phyloP scores from a whole-genome alignment of 768 basidiomycete genomes.

The Trametes cinnabarina region DNA sequence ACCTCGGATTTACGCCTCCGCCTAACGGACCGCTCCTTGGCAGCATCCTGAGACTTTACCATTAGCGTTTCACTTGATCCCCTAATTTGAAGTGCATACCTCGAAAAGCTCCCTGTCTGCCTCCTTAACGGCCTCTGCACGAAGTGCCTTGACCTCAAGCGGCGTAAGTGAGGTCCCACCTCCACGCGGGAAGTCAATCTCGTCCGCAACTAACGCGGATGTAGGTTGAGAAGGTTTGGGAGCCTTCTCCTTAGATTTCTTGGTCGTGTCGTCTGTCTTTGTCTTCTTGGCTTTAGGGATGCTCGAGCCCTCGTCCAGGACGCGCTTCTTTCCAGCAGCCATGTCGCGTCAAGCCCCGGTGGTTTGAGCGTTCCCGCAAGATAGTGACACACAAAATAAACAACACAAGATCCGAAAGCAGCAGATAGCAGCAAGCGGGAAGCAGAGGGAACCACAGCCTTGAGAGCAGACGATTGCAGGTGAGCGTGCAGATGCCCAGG shows the following conservation, averaged over 20 bases:
- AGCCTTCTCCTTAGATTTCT: conserved; percentile 26
- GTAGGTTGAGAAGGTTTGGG: conserved; percentile 32
- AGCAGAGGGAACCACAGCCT: neutral
- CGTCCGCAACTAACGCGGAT: conserved; percentile 52
- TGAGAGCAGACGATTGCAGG: too few species aligned
- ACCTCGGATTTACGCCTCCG: conserved; percentile 48
- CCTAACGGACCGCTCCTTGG: conserved; percentile 40
- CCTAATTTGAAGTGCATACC: conserved; percentile 37
- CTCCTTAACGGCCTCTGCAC: conserved; percentile 82
- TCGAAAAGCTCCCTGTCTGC: conserved; percentile 78
- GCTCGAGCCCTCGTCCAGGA: conserved; percentile 50
- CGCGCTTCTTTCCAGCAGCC: conserved; percentile 59
- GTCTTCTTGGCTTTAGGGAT: conserved; percentile 58
- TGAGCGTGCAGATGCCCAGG: neutral
- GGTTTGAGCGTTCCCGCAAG: neutral
- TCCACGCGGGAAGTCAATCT: conserved; percentile 93
- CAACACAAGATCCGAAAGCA: too few species aligned
- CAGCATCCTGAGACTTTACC: conserved; percentile 34
- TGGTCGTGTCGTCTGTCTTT: conserved; percentile 42
- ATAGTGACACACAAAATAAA: too few species aligned
- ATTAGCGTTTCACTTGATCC: neutral
- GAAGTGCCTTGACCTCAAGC: conserved; percentile 81
- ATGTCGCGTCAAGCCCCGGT: conserved; percentile 16
- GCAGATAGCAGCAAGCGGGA: neutral
- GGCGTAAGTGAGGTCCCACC: conserved; percentile 89